These are phyloP conservation scores for Xylaria longipes DNA, from an alignment of 495 filamentous ascomycete species.

Conservation along the genomic window DNA sequence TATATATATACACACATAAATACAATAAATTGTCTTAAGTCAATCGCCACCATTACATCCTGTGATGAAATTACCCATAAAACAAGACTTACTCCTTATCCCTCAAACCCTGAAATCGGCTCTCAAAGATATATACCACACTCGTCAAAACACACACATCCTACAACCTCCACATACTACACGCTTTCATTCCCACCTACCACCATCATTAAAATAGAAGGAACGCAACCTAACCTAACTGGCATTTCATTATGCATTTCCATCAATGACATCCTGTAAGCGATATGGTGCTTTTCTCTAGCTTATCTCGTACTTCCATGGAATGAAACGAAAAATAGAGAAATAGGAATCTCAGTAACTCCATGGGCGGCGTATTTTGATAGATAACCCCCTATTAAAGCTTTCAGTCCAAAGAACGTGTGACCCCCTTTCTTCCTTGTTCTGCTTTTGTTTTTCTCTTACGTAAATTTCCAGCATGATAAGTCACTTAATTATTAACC, in stretches of 20 bases:
- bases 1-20: background rate
- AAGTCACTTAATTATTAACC: constrained; percentile 12
- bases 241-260: background rate
- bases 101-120: background rate
- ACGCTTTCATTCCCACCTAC: background rate
- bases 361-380: constrained; percentile 10
- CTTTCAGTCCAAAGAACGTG: constrained; percentile 26
- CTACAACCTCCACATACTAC: background rate
- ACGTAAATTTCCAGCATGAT: constrained; percentile 14
- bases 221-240: background rate
- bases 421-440: constrained; percentile 12
- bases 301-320: constrained; percentile 11
- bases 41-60: too few relatives aligned
- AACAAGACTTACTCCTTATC: background rate
- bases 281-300: background rate
- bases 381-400: constrained; percentile 25
- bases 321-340: background rate
- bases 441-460: constrained; percentile 6
- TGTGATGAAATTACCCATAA: background rate
- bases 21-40: too few relatives aligned
- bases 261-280: constrained; percentile 1
- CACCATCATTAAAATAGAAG: background rate
- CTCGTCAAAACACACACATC: background rate
- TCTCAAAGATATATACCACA: background rate
- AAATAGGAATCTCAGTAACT: constrained; percentile 2